Percentiles rank a stretch among this genome's conserved stretches.
phyloP scores from a whole-genome alignment of 2,329 filamentous ascomycete species.

The Penicillium sp. region DNA sequence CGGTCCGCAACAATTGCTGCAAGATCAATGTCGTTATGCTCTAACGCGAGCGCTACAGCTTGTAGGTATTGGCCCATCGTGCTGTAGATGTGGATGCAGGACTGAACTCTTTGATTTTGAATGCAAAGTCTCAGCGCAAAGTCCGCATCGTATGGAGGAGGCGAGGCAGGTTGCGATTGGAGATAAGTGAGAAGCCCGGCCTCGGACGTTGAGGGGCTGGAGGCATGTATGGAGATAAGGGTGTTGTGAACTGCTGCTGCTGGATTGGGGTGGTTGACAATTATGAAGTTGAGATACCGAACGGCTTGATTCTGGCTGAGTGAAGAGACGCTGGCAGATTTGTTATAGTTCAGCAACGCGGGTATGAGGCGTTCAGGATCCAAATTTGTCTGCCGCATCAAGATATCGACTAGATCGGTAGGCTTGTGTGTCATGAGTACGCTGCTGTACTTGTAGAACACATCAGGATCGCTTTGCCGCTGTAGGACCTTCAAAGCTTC shows the following conservation, averaged over 20 bases:
- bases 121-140: slow-evolving; percentile 96
- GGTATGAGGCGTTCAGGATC: slow-evolving; percentile 88
- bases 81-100: slow-evolving; percentile 95
- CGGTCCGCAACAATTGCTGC: slow-evolving; percentile 87
- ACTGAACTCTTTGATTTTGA: slow-evolving; percentile 87
- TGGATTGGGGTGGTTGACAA: slow-evolving; percentile 77
- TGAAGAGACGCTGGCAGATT: slow-evolving; percentile 60
- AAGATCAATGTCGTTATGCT: slow-evolving; percentile 85
- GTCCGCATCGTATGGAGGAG: slow-evolving; percentile 86
- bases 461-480: slow-evolving; percentile 85
- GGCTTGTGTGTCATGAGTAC: slow-evolving; percentile 92
- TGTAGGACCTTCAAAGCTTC: slow-evolving; percentile 87
- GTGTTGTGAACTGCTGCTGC: slow-evolving; percentile 93
- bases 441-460: slow-evolving; percentile 95
- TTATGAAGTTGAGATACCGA: slow-evolving; percentile 88
- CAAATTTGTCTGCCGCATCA: slow-evolving; percentile 87
- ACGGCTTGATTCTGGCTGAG: slow-evolving; percentile 84
- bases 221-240: slow-evolving; percentile 91
- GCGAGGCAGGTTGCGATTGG: slow-evolving; percentile 82
- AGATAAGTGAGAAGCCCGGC: slow-evolving; percentile 84
- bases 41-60: slow-evolving; percentile 87
- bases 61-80: slow-evolving; percentile 93
- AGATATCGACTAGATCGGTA: slow-evolving; percentile 84
- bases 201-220: slow-evolving; percentile 80
- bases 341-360: slow-evolving; percentile 90